These are phyloP conservation scores for Apiospora arundinis DNA, from an alignment of 2,329 filamentous ascomycete species.

Conservation along the genomic window DNA sequence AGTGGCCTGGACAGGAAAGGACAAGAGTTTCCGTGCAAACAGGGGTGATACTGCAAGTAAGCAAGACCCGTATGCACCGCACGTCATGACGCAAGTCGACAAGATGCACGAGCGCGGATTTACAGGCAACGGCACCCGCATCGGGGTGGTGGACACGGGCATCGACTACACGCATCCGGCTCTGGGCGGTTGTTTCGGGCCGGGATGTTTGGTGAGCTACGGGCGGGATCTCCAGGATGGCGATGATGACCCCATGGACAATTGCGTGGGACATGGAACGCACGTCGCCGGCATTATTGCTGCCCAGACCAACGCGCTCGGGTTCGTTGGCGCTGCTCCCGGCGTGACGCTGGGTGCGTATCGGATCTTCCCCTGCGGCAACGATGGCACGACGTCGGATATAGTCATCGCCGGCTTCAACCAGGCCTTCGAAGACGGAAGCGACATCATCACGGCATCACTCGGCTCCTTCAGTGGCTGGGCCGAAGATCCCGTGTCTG, in stretches of 20 bases:
- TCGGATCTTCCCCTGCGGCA: conserved; percentile 31
- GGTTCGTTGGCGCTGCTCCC: conserved; percentile 46
- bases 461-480: conserved; percentile 42
- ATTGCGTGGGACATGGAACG: background rate
- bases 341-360: conserved; percentile 43
- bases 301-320: too few species aligned
- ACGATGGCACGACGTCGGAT: conserved; percentile 44
- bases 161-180: conserved; percentile 58
- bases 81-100: conserved; percentile 63
- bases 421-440: conserved; percentile 50
- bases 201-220: too few species aligned
- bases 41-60: too few species aligned
- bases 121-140: conserved; percentile 58
- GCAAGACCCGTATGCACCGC: conserved; percentile 44
- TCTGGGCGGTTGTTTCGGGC: conserved; percentile 59
- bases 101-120: conserved; percentile 55
- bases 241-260: too few species aligned
- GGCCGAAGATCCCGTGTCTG: too few species aligned
- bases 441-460: conserved; percentile 37
- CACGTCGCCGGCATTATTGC: conserved; percentile 48
- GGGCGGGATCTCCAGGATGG: too few species aligned
- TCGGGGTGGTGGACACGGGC: conserved; percentile 61
- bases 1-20: too few species aligned
- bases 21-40: too few species aligned
- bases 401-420: conserved; percentile 50